Evolutionary conservation across 139 green algal species (phyloP).

Genomic region (Nannochloris sp.): DNA sequence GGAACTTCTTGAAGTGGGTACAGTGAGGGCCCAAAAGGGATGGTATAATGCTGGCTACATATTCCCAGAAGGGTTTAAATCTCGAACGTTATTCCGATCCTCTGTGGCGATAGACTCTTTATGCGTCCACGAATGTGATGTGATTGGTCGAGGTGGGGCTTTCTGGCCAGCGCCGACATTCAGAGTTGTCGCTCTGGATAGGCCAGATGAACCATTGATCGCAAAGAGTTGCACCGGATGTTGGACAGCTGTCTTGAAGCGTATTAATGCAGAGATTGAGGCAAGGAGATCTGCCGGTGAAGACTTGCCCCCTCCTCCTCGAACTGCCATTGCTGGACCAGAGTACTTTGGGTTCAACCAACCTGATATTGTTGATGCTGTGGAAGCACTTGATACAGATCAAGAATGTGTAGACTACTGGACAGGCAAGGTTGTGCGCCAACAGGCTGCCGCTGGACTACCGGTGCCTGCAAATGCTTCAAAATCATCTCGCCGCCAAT

Average conservation of each 20-base stretch:
- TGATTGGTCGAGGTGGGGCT: constrained; percentile 59
- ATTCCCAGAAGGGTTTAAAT: constrained; percentile 80
- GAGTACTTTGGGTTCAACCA: constrained; percentile 93
- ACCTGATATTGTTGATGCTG: constrained; percentile 50
- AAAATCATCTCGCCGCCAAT: background rate
- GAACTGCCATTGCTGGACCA: constrained; percentile 86
- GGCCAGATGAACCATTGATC: constrained; percentile 69
- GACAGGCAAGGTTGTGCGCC: constrained; percentile 43
- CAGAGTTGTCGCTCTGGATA: constrained; percentile 59
- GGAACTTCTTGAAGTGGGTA: constrained; percentile 44
- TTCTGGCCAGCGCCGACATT: constrained; percentile 75
- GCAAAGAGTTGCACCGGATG: constrained; percentile 80
- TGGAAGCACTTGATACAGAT: constrained; percentile 74
- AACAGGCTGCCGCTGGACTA: constrained; percentile 32
- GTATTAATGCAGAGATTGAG: constrained; percentile 82
- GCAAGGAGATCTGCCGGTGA: constrained; percentile 56
- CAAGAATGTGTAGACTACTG: constrained; percentile 67
- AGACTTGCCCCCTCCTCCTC: constrained; percentile 73
- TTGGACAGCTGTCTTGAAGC: constrained; percentile 79
- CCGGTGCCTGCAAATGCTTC: constrained; percentile 1
- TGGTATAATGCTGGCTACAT: constrained; percentile 91
- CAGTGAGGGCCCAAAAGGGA: constrained; percentile 20
- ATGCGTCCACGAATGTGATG: constrained; percentile 69
- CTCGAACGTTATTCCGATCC: constrained; percentile 63
- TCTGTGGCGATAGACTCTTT: constrained; percentile 46